These are phyloP conservation scores for Lipomyces kockii DNA, from an alignment of 805 yeast species.

Conservation along the genomic window DNA sequence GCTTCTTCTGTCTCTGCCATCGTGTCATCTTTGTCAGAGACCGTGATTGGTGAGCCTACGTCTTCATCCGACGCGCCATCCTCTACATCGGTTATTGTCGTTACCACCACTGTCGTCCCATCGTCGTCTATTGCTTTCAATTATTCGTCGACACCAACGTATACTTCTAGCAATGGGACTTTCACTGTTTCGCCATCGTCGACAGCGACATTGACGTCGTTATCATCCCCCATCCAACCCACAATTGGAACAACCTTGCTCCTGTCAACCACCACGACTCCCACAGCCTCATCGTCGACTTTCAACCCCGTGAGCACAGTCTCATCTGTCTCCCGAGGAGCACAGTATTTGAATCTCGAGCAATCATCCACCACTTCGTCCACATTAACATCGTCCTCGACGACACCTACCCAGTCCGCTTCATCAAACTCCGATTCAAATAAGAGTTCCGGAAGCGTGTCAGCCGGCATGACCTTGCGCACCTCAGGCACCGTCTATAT, in stretches of 20 bases:
- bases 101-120: background rate
- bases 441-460: background rate
- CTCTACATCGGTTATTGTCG: background rate
- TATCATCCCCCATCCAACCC: constrained; percentile 1
- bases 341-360: constrained; percentile 1
- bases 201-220: background rate
- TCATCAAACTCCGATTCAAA: background rate
- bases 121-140: background rate
- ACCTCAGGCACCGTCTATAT: background rate
- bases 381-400: background rate
- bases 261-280: constrained; percentile 6
- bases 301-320: background rate
- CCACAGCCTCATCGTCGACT: background rate
- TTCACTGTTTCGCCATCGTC: constrained; percentile 1
- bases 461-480: background rate
- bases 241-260: constrained; percentile 4
- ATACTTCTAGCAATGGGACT: background rate
- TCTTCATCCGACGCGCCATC: background rate
- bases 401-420: background rate
- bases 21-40: background rate
- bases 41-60: constrained; percentile 9
- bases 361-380: background rate
- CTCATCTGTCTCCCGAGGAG: background rate
- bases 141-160: background rate
- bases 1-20: background rate